phyloP scores from a whole-genome alignment of 768 basidiomycete species.

The Rhizopogon vulgaris region DNA sequence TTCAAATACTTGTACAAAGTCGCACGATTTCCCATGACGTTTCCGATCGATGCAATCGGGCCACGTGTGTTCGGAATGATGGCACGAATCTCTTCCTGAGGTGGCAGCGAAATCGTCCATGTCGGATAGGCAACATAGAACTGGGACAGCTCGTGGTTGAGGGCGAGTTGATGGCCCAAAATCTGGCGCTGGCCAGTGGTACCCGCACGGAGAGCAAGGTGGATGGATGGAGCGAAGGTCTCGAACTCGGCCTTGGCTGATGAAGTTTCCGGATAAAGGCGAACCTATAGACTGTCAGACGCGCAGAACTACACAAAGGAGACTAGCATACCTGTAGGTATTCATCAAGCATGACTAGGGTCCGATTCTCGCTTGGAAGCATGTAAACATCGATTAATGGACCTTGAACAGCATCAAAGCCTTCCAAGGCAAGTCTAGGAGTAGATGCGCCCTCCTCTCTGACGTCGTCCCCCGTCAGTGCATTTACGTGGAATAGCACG shows the following conservation, averaged over 20 bases:
- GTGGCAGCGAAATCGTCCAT: conserved; percentile 58
- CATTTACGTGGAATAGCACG: conserved; percentile 70
- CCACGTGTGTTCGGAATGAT: conserved; percentile 43
- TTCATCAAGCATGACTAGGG: conserved; percentile 67
- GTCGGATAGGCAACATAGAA: conserved; percentile 50
- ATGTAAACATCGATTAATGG: conserved; percentile 54
- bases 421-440: conserved; percentile 41
- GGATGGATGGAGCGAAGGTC: conserved; percentile 37
- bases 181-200: conserved; percentile 38
- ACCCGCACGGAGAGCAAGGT: conserved; percentile 51
- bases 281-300: conserved; percentile 34
- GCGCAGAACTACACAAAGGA: not conserved
- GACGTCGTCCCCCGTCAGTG: conserved; percentile 68
- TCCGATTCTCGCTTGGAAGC: conserved; percentile 38
- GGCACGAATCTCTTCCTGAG: conserved; percentile 50
- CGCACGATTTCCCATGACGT: conserved; percentile 79
- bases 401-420: conserved; percentile 55
- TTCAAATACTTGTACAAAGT: conserved; percentile 96
- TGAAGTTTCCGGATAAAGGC: conserved; percentile 61
- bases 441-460: conserved; percentile 8
- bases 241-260: conserved; percentile 38
- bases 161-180: conserved; percentile 49
- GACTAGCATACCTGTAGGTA: conserved; percentile 55
- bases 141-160: conserved; percentile 36
- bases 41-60: conserved; percentile 72